These are phyloP conservation scores for Prunus mira DNA, from an alignment of 306 rosid genomes.

Conservation along the genomic window DNA sequence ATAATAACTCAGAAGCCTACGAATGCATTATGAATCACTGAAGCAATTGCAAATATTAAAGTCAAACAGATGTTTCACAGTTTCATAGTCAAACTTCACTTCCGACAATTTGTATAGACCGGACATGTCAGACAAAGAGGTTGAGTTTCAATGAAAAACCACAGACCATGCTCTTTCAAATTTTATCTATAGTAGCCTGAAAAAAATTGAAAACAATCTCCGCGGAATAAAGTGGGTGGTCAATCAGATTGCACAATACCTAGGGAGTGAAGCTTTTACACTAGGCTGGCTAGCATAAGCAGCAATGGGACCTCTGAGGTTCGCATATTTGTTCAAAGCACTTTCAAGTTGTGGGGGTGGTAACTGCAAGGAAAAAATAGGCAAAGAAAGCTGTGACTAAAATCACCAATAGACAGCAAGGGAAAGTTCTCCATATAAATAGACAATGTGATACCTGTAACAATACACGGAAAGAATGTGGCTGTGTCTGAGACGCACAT, in stretches of 20 bases:
- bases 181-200: neutral
- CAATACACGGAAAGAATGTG: conserved; percentile 86
- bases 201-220: neutral
- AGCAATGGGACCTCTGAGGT: conserved; percentile 71
- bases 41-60: neutral
- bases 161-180: neutral
- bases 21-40: neutral
- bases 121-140: neutral
- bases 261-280: conserved; percentile 65
- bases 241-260: conserved; percentile 43
- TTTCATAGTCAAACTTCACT: neutral
- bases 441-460: conserved; percentile 59
- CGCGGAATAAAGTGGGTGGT: neutral
- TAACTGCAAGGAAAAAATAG: conserved; percentile 50
- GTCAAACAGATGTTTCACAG: neutral
- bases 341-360: conserved; percentile 87
- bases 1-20: neutral
- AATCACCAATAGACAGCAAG: neutral
- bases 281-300: conserved; percentile 76
- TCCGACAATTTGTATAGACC: neutral
- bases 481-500: conserved; percentile 94
- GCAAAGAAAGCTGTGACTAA: conserved; percentile 3
- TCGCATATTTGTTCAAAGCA: conserved; percentile 74
- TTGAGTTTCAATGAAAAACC: neutral
- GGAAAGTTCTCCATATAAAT: neutral